Evolutionary conservation across 192 early-diverging fungal species (phyloP).

Genomic region (Pilobolus umbonatus): DNA sequence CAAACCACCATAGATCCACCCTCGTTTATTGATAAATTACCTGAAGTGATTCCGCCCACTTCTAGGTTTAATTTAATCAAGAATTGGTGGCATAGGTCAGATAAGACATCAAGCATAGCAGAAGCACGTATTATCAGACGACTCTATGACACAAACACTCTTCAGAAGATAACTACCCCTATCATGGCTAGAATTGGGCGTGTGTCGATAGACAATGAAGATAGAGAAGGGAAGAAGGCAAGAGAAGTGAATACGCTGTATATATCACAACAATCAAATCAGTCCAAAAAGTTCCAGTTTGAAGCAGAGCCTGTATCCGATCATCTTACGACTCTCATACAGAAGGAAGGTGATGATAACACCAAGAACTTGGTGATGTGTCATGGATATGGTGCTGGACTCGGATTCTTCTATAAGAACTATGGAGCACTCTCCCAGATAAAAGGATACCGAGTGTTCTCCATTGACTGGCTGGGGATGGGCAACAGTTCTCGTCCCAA

Average conservation of each 20-base stretch:
- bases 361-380: conserved; percentile 57
- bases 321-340: neutral
- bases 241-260: conserved; percentile 6
- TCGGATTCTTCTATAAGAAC: conserved; percentile 67
- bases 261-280: conserved; percentile 6
- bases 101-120: conserved; percentile 41
- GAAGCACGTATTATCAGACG: conserved; percentile 56
- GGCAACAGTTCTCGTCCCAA: conserved; percentile 76
- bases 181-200: neutral
- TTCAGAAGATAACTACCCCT: neutral
- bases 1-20: too few relatives aligned
- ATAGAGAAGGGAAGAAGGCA: neutral
- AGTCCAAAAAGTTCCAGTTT: neutral
- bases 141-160: conserved; percentile 23
- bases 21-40: conserved; percentile 10
- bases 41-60: conserved; percentile 35
- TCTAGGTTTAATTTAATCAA: conserved; percentile 31
- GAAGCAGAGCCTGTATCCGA: conserved; percentile 1
- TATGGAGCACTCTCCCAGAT: conserved; percentile 36
- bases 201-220: conserved; percentile 1
- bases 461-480: conserved; percentile 94
- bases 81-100: conserved; percentile 39
- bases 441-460: conserved; percentile 55
- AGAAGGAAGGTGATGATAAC: neutral
- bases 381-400: conserved; percentile 75